phyloP scores from a whole-genome alignment of 2,329 filamentous ascomycete genomes.

The Nigrospora sphaerica region DNA sequence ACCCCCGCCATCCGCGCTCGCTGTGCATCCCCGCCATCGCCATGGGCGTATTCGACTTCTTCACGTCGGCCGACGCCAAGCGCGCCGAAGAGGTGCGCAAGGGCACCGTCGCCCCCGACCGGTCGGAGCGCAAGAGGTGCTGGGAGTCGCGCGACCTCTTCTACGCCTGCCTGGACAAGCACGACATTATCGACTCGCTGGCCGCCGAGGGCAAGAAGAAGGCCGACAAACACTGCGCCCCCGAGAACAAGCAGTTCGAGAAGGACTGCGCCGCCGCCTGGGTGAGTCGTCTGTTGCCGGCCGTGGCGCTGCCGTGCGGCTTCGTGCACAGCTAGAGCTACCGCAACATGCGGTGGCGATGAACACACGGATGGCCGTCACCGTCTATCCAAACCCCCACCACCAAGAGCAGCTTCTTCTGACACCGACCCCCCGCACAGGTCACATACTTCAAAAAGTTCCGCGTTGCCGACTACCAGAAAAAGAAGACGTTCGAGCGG shows the following conservation, averaged over 20 bases:
- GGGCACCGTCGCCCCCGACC: slow-evolving; percentile 70
- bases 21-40: background rate
- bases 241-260: slow-evolving; percentile 64
- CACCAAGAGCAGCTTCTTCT: background rate
- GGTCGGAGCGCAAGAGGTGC: slow-evolving; percentile 73
- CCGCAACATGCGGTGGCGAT: too few relatives aligned
- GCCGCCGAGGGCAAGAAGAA: slow-evolving; percentile 44
- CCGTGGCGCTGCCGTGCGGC: background rate
- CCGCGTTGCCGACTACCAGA: slow-evolving; percentile 85
- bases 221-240: slow-evolving; percentile 47
- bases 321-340: too few relatives aligned
- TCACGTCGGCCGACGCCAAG: slow-evolving; percentile 33
- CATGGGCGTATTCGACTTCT: slow-evolving; percentile 44
- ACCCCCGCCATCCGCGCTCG: too few relatives aligned
- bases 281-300: slow-evolving; percentile 48
- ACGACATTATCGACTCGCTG: slow-evolving; percentile 74
- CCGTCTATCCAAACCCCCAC: too few relatives aligned
- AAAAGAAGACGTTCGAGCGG: slow-evolving; percentile 69
- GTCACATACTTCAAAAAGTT: slow-evolving; percentile 98
- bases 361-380: background rate
- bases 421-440: slow-evolving; percentile 34
- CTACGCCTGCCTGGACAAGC: slow-evolving; percentile 78
- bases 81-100: slow-evolving; percentile 47
- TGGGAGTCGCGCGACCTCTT: slow-evolving; percentile 86
- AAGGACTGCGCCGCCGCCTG: slow-evolving; percentile 82